Evolutionary conservation across 2,329 filamentous ascomycete genomes (phyloP).

Genomic region (Dactylellina cionopaga): DNA sequence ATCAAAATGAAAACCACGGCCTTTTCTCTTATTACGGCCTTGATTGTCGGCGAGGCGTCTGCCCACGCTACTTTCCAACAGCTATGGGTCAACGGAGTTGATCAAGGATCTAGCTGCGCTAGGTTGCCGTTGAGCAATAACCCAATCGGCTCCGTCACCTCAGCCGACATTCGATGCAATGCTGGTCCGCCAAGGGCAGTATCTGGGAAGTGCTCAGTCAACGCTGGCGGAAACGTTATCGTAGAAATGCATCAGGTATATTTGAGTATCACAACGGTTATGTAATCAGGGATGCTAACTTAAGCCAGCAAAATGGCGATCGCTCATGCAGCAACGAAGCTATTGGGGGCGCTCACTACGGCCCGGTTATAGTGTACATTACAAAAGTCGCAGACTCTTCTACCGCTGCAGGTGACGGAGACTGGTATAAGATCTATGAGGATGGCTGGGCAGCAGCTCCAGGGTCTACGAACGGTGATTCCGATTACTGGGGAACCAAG

Average conservation of each 20-base stretch:
- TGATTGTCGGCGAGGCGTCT: slow-evolving; percentile 60
- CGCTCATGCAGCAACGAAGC: slow-evolving; percentile 64
- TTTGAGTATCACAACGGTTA: slow-evolving; percentile 61
- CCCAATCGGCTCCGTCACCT: slow-evolving; percentile 65
- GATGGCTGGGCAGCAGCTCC: slow-evolving; percentile 63
- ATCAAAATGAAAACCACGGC: slow-evolving; percentile 22
- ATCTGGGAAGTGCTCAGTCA: slow-evolving; percentile 63
- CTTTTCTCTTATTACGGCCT: slow-evolving; percentile 3
- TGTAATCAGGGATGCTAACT: slow-evolving; percentile 61
- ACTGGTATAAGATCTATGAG: slow-evolving; percentile 68
- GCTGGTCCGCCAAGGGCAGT: slow-evolving; percentile 60
- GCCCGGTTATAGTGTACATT: slow-evolving; percentile 67
- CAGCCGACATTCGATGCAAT: slow-evolving; percentile 66
- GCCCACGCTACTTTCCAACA: slow-evolving; percentile 67
- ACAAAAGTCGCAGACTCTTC: slow-evolving; percentile 65
- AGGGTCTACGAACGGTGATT: slow-evolving; percentile 59
- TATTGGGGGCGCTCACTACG: slow-evolving; percentile 68
- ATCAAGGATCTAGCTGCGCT: slow-evolving; percentile 64
- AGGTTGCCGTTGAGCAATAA: slow-evolving; percentile 66
- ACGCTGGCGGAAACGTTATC: slow-evolving; percentile 64
- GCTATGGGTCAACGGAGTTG: slow-evolving; percentile 64
- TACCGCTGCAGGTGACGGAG: slow-evolving; percentile 62
- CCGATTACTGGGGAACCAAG: slow-evolving; percentile 65
- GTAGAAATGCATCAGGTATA: slow-evolving; percentile 68
- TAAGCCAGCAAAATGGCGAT: slow-evolving; percentile 62